Percentiles rank a stretch among this genome's conserved stretches.
These are phyloP conservation scores for Lachnellula subtilissima DNA, from an alignment of 2,329 filamentous ascomycete species.

Conservation along the genomic window DNA sequence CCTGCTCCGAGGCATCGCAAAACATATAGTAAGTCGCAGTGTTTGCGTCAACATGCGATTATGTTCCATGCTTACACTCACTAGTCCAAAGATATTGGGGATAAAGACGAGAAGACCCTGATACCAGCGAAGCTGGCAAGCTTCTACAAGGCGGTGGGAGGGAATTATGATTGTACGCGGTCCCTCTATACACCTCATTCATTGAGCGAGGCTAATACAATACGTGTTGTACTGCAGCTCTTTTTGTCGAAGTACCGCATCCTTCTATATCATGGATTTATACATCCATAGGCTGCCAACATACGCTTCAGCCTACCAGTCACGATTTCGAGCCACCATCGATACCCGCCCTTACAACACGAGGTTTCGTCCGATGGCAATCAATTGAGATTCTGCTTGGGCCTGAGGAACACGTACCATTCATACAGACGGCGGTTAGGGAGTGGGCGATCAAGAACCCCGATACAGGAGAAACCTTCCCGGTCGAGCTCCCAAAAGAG, in stretches of 20 bases:
- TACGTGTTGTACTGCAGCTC: slow-evolving; percentile 37
- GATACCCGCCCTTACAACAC: slow-evolving; percentile 75
- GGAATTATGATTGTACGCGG: slow-evolving; percentile 62
- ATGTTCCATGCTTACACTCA: slow-evolving; percentile 17
- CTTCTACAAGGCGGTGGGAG: slow-evolving; percentile 71
- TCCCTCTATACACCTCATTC: slow-evolving; percentile 3
- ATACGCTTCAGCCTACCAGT: slow-evolving; percentile 70
- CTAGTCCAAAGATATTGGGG: slow-evolving; percentile 54
- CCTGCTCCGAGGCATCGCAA: slow-evolving; percentile 62
- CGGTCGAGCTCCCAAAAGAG: slow-evolving; percentile 50
- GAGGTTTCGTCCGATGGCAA: slow-evolving; percentile 91
- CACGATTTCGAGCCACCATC: slow-evolving; percentile 69
- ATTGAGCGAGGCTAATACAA: slow-evolving; percentile 12
- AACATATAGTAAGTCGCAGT: slow-evolving; percentile 58
- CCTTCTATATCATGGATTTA: slow-evolving; percentile 86
- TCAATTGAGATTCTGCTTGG: slow-evolving; percentile 83
- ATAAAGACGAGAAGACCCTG: slow-evolving; percentile 47
- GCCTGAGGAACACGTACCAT: slow-evolving; percentile 81
- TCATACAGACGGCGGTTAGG: slow-evolving; percentile 73
- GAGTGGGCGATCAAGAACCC: slow-evolving; percentile 74
- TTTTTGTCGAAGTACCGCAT: slow-evolving; percentile 73
- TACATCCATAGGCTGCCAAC: slow-evolving; percentile 84
- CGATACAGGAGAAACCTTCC: slow-evolving; percentile 65
- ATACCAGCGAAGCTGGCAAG: slow-evolving; percentile 68
- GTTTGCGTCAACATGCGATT: neutral